These are phyloP conservation scores for Xylaria cubensis DNA, from an alignment of 495 filamentous ascomycete genomes.

Conservation along the genomic window DNA sequence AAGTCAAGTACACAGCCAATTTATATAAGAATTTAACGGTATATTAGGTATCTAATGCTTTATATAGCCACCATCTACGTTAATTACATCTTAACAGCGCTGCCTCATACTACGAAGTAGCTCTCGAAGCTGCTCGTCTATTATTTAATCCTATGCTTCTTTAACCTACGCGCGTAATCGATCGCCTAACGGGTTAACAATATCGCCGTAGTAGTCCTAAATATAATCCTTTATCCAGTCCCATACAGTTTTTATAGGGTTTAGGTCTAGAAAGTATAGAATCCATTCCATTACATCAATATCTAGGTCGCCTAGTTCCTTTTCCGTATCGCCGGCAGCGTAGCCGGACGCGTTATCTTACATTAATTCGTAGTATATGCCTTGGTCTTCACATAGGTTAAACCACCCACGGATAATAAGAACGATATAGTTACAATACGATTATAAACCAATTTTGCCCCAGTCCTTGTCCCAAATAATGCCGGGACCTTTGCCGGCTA, in stretches of 20 bases:
- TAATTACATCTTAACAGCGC: background rate
- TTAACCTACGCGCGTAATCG: background rate
- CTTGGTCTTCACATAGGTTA: too few relatives aligned
- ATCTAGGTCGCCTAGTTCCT: background rate
- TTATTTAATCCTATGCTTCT: background rate
- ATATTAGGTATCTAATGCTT: background rate
- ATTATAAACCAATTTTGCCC: too few relatives aligned
- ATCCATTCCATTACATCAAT: background rate
- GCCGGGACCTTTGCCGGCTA: too few relatives aligned
- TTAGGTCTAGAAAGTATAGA: too few relatives aligned
- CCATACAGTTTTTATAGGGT: too few relatives aligned
- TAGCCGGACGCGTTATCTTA: too few relatives aligned
- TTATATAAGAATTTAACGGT: background rate
- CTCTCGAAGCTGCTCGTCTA: background rate
- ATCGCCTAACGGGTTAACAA: background rate
- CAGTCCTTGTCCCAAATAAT: too few relatives aligned
- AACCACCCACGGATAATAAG: too few relatives aligned
- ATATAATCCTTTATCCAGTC: background rate
- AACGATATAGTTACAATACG: too few relatives aligned
- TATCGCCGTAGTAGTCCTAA: background rate
- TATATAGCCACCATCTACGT: background rate
- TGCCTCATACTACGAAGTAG: background rate
- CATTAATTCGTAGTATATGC: too few relatives aligned
- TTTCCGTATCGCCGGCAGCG: background rate
- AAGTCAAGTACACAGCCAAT: background rate